Conservation (phyloP, 164 flowering plant genomes). For the Kingdonia uniflora region DNA sequence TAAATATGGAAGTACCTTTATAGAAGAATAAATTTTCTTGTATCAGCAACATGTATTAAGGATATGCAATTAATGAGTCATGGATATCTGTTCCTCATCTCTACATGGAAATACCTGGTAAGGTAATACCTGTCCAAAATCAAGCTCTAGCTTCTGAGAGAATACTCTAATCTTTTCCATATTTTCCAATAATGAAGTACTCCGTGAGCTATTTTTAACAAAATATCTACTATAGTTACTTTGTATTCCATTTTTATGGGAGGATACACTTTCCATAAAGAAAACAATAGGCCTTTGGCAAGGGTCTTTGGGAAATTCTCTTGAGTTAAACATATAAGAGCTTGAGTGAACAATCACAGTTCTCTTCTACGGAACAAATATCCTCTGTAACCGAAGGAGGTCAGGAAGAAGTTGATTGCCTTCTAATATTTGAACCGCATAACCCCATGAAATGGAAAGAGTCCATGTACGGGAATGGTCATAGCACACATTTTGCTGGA, state of each 20-base stretch:
- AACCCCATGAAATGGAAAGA: slow-evolving; percentile 76
- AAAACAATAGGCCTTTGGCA: slow-evolving; percentile 47
- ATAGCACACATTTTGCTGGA: slow-evolving; percentile 78
- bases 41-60: not conserved
- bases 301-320: slow-evolving; percentile 44
- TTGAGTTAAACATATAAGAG: slow-evolving; percentile 49
- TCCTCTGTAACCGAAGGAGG: slow-evolving; percentile 41
- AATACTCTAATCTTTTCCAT: slow-evolving; percentile 32
- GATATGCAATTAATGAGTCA: slow-evolving; percentile 16
- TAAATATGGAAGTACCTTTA: no score
- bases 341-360: slow-evolving; percentile 12
- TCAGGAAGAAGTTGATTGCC: slow-evolving; percentile 52
- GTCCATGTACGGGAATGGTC: slow-evolving; percentile 37
- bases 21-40: no score
- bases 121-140: slow-evolving; percentile 38
- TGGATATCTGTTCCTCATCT: slow-evolving; percentile 43
- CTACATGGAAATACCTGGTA: slow-evolving; percentile 21
- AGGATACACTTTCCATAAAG: slow-evolving; percentile 35
- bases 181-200: slow-evolving; percentile 14
- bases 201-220: slow-evolving; percentile 20
- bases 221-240: slow-evolving; percentile 34
- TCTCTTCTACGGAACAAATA: slow-evolving; percentile 65
- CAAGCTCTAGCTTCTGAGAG: slow-evolving; percentile 34
- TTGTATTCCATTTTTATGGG: slow-evolving; percentile 18
- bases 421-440: slow-evolving; percentile 55